These are phyloP conservation scores for Chalciporus pseudorubinellus DNA, from an alignment of 768 basidiomycete species.

Conservation along the genomic window DNA sequence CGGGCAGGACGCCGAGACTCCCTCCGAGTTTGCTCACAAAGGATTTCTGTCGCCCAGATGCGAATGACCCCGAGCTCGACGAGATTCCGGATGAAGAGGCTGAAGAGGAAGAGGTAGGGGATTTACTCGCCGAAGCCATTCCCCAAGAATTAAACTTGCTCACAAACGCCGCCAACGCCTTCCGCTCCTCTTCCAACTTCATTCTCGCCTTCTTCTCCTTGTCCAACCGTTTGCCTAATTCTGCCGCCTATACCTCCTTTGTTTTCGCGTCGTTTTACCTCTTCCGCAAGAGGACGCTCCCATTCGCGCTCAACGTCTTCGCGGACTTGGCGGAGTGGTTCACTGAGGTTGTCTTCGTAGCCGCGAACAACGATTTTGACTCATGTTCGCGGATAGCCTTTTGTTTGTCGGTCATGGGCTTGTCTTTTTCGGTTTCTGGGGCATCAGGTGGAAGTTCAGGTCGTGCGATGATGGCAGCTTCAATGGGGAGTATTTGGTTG, in stretches of 20 bases:
- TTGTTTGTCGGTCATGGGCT: slow-evolving; percentile 65
- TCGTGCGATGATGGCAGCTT: slow-evolving; percentile 70
- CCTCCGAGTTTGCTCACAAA: slow-evolving; percentile 38
- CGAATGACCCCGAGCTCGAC: not conserved
- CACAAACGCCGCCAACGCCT: slow-evolving; percentile 77
- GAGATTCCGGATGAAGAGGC: too few relatives aligned
- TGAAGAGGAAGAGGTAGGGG: too few relatives aligned
- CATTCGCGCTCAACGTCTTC: slow-evolving; percentile 79
- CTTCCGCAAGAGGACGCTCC: slow-evolving; percentile 55
- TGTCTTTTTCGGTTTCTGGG: slow-evolving; percentile 71
- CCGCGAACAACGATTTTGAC: slow-evolving; percentile 61
- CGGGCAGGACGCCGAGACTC: slow-evolving; percentile 22
- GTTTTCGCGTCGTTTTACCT: slow-evolving; percentile 59
- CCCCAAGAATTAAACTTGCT: slow-evolving; percentile 77
- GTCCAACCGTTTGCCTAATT: slow-evolving; percentile 72
- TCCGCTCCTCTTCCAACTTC: slow-evolving; percentile 74
- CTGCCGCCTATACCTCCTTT: slow-evolving; percentile 69
- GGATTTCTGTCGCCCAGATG: slow-evolving; percentile 45
- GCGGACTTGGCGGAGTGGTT: slow-evolving; percentile 59
- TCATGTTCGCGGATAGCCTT: slow-evolving; percentile 82
- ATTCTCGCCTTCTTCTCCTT: slow-evolving; percentile 71
- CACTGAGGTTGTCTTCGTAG: slow-evolving; percentile 71
- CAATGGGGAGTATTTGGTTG: slow-evolving; percentile 79
- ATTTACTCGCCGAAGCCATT: slow-evolving; percentile 35
- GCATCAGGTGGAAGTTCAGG: slow-evolving; percentile 65